Percentiles rank a stretch among this genome's conserved stretches.
Conservation (phyloP, 1,284 basidiomycete genomes). For the Agaricales sp. region DNA sequence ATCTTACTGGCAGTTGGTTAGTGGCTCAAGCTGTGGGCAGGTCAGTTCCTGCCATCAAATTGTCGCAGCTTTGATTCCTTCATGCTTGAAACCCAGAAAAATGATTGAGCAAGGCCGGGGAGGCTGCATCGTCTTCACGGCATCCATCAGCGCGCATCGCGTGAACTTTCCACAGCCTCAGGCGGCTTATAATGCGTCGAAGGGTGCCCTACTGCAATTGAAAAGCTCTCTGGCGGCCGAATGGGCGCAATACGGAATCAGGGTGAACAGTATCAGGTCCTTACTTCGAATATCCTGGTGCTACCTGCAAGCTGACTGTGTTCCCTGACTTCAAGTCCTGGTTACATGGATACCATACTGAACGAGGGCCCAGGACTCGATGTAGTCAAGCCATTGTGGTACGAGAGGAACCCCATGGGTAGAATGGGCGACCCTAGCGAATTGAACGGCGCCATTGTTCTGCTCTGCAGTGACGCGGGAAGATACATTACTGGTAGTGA, state of each 20-base stretch:
- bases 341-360: slow-evolving; percentile 33
- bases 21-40: slow-evolving; percentile 29
- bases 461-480: slow-evolving; percentile 31
- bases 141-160: slow-evolving; percentile 30
- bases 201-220: slow-evolving; percentile 17
- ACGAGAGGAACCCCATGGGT: slow-evolving; percentile 28
- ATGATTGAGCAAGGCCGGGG: slow-evolving; percentile 30
- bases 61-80: neutral
- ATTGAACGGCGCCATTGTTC: slow-evolving; percentile 25
- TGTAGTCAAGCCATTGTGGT: slow-evolving; percentile 21
- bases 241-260: slow-evolving; percentile 29
- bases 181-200: slow-evolving; percentile 21
- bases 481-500: slow-evolving; percentile 31
- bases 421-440: slow-evolving; percentile 31
- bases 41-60: slow-evolving; percentile 20
- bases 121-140: slow-evolving; percentile 30
- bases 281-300: no score
- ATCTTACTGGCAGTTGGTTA: slow-evolving; percentile 31
- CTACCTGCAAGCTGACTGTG: no score
- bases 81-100: slow-evolving; percentile 15
- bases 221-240: slow-evolving; percentile 23
- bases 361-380: slow-evolving; percentile 24
- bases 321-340: slow-evolving; percentile 21
- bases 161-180: slow-evolving; percentile 32
- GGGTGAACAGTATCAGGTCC: slow-evolving; percentile 28